These are phyloP conservation scores for Boletellus ananiceps DNA, from an alignment of 768 basidiomycete genomes.

Conservation along the genomic window DNA sequence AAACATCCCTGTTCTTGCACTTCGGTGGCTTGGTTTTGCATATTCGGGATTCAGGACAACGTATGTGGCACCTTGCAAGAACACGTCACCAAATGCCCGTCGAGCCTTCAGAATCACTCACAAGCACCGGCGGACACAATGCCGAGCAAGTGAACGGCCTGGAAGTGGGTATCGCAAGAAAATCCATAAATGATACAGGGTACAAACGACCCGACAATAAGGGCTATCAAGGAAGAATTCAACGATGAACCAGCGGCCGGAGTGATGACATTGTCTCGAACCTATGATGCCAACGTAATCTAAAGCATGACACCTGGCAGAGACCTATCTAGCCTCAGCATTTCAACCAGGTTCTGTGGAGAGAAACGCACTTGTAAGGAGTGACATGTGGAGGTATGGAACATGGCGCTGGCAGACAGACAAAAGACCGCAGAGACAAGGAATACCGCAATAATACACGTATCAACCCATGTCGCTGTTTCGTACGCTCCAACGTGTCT, in stretches of 20 bases:
- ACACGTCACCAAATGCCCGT: background rate
- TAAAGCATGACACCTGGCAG: conserved; percentile 54
- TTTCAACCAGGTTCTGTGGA: background rate
- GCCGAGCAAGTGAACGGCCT: conserved; percentile 49
- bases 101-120: conserved; percentile 32
- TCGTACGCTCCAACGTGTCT: conserved; percentile 49
- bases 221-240: conserved; percentile 32
- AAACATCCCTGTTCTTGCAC: conserved; percentile 75
- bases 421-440: conserved; percentile 70
- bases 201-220: conserved; percentile 75
- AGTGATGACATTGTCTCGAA: conserved; percentile 25
- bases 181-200: conserved; percentile 78
- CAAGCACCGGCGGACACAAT: conserved; percentile 55
- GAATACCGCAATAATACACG: conserved; percentile 58
- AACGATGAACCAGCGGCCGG: background rate
- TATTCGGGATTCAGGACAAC: conserved; percentile 79
- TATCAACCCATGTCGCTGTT: conserved; percentile 57
- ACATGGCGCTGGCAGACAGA: conserved; percentile 64
- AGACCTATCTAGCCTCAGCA: conserved; percentile 41
- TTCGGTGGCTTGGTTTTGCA: conserved; percentile 66
- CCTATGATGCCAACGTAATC: conserved; percentile 81
- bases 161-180: conserved; percentile 55
- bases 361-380: conserved; percentile 52
- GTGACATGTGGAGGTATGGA: conserved; percentile 71
- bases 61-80: conserved; percentile 54